Evolutionary conservation across 1,139 yeast genomes (phyloP).

Genomic region (Debaryomyces udenii): DNA sequence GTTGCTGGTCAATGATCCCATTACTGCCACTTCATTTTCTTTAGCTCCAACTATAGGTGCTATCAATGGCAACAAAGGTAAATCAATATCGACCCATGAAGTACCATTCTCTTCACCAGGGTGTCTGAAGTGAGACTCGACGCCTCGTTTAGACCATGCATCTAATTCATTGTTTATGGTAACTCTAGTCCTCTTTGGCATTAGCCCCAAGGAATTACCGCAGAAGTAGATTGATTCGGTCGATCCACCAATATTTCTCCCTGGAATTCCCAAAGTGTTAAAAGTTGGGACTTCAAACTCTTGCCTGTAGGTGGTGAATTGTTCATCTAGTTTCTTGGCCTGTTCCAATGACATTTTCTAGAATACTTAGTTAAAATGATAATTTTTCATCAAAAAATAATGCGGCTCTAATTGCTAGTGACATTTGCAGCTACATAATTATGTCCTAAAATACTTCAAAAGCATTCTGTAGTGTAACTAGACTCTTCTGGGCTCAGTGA

Average conservation of each 20-base stretch:
- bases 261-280: conserved; percentile 49
- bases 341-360: conserved; percentile 18
- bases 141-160: conserved; percentile 83
- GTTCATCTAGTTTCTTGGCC: conserved; percentile 34
- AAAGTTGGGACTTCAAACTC: conserved; percentile 65
- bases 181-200: conserved; percentile 66
- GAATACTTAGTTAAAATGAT: too few relatives aligned
- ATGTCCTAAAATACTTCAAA: too few relatives aligned
- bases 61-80: conserved; percentile 68
- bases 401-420: too few relatives aligned
- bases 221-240: conserved; percentile 63
- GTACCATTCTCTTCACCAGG: conserved; percentile 50
- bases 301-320: conserved; percentile 40
- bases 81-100: conserved; percentile 82
- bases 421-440: too few relatives aligned
- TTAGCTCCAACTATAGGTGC: conserved; percentile 79
- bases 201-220: conserved; percentile 89
- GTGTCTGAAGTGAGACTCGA: conserved; percentile 81
- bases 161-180: conserved; percentile 69
- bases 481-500: too few relatives aligned
- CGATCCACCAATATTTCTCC: conserved; percentile 20
- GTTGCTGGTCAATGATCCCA: conserved; percentile 86
- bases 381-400: too few relatives aligned
- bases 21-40: conserved; percentile 74
- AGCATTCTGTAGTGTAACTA: too few relatives aligned